Evolutionary conservation across 768 basidiomycete genomes (phyloP).

Genomic region (Antrodiella citrinella): DNA sequence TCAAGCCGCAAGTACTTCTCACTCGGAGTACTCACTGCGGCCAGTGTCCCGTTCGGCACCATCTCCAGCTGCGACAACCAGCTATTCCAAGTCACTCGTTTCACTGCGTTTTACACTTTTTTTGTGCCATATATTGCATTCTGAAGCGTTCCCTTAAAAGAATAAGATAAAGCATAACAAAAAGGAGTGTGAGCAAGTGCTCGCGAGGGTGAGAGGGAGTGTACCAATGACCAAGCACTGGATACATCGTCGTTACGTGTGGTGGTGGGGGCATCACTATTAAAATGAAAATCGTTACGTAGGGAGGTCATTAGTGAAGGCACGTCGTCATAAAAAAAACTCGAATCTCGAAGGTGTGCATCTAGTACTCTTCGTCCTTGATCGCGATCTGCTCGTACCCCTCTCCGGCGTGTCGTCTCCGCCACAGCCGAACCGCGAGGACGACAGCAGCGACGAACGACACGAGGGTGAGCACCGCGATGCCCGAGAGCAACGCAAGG

Average conservation of each 20-base stretch:
- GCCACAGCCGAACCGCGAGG: conserved; percentile 3
- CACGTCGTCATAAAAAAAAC: neutral
- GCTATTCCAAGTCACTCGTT: too few relatives aligned
- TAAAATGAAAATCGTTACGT: neutral
- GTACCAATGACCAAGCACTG: neutral
- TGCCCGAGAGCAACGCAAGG: conserved; percentile 12
- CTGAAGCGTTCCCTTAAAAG: neutral
- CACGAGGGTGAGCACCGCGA: neutral
- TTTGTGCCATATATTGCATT: too few relatives aligned
- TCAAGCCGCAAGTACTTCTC: too few relatives aligned
- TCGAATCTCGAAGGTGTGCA: neutral
- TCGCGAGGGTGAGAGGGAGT: neutral
- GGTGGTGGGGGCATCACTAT: neutral
- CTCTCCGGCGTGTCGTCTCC: neutral
- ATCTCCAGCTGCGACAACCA: too few relatives aligned
- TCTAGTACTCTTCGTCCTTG: conserved; percentile 5
- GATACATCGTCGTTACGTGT: neutral
- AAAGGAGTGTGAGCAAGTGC: neutral
- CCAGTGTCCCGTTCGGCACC: too few relatives aligned
- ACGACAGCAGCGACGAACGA: conserved; percentile 3
- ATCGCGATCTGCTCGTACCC: conserved; percentile 4
- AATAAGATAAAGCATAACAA: neutral
- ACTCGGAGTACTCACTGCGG: too few relatives aligned
- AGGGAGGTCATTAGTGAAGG: neutral
- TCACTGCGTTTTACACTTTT: too few relatives aligned